Evolutionary conservation across 768 basidiomycete species (phyloP), one percentile per base, ranked within the genome.

Genomic region (Amanita subjunquillea): DNA sequence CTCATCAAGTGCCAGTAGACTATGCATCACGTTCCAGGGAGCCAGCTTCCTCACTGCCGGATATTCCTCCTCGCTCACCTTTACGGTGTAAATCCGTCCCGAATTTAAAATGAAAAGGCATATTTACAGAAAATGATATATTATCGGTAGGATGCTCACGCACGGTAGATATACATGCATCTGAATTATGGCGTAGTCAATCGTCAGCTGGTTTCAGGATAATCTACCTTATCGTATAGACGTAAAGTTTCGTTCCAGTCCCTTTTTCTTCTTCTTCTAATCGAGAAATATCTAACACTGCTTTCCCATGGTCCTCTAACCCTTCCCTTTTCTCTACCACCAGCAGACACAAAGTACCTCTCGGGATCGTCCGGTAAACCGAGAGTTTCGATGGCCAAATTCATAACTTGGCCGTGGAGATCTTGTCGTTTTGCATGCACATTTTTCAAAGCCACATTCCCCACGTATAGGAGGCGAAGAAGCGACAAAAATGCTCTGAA

Each of bases 231-330:
- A 57, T 91, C 89, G 57, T 90, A 91, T 51, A 89, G 66, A 44
- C 88, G 72, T 43, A 92, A 67, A 4, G 84, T 89, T 68, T 92
- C 90, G 58, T 90, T 90, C 90, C 91, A 92, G 59, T 92, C 91
- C 57, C 88, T 77, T 67, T 92, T 92, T 57, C 89, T 72, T 60
- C 90, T 69, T 56, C 89, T 70, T 54, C 76, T 77, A 53, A 92
- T 72, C 17, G 89, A 91, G 62, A 92, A 92, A 61, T 91, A 92
- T 58, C 80, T 75, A 37, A 79, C 70, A 27, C 75, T 72, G 55
- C 84, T 82, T 55, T 85, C 85, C 89, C 87, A 88, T 6, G 63
- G 60, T 10, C 80, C 78, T 54, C 72, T 66, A 40, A 87, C 79
- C 25, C 86, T 73, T 0, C 88, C 87, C 65, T 90, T 89, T 61